Evolutionary conservation across 768 basidiomycete genomes (phyloP).

Genomic region (Hypholoma sublateritium): DNA sequence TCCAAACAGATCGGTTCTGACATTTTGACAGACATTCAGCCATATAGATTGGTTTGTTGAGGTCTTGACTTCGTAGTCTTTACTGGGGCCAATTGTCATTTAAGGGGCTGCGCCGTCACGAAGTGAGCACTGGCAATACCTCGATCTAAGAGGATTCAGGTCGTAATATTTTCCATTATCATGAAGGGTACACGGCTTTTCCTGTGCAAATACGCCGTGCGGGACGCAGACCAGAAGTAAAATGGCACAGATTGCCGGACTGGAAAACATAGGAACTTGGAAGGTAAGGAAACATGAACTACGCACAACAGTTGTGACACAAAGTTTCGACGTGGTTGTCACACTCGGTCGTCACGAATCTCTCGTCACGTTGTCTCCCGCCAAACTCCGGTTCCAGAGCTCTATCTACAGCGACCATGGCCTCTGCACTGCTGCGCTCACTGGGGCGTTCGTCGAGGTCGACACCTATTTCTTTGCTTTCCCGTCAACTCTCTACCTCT

Average conservation of each 20-base stretch:
- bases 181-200: conserved; percentile 62
- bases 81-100: conserved; percentile 34
- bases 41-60: conserved; percentile 44
- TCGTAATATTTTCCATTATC: conserved; percentile 64
- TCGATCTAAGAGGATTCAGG: conserved; percentile 58
- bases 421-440: conserved; percentile 65
- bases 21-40: conserved; percentile 66
- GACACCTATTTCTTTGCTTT: conserved; percentile 26
- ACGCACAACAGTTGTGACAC: background rate
- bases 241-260: conserved; percentile 1
- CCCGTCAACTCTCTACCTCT: conserved; percentile 39
- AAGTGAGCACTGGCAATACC: conserved; percentile 36
- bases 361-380: conserved; percentile 30
- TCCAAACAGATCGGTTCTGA: conserved; percentile 59
- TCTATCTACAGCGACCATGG: conserved; percentile 48
- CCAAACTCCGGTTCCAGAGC: conserved; percentile 32
- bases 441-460: conserved; percentile 45
- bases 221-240: conserved; percentile 11
- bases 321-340: conserved; percentile 12
- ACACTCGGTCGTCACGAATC: conserved; percentile 16
- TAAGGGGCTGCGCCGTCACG: conserved; percentile 1
- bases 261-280: conserved; percentile 1
- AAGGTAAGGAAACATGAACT: background rate
- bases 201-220: conserved; percentile 29
- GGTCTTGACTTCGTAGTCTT: conserved; percentile 60